Base-by-base conservation (phyloP, 257 asterid genomes). In the Nicotiana noctiflora region DNA sequence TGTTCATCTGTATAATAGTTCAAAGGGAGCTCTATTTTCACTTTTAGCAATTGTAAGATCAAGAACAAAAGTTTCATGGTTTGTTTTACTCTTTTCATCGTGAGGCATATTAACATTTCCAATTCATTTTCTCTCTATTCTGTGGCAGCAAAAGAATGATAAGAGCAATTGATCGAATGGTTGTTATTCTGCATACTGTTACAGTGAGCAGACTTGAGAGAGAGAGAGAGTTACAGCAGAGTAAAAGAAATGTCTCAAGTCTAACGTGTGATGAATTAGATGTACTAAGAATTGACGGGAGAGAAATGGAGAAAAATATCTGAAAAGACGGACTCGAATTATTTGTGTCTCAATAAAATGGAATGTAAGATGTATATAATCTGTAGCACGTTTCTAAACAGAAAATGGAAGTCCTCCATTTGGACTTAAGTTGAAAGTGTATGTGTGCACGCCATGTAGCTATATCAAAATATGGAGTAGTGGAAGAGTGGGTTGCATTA, bases 371-470 rank as follows among this genome's bases (percentile, higher is more conserved):
- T 23, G 23, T 49, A 72, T 23, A 46, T 49, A 18, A 46, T 72
- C 15, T 72, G 44, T 72, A 13, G 40, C 78, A 72, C 18, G 78
- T 23, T 49, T 13, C 25, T 49, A 37, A 72, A 72, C 51, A 1
- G 78, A 9, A 72, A 13, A 72, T 46, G 23, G 57, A 2, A 46
- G 77, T 46, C 37, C 46, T 21, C 23, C 49, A 19, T 12, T 10
- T 12, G 60, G 44, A 49, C 44, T 74, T 49, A 74, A 49, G 15
- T 72, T 46, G 23, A 74, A 49, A 49, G 12, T 14, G 25, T 23
- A 74, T 74, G 79, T 74, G 14, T 74, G 79, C 79, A 49, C 62
- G 17, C 61, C 79, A 49, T 74, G 9, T 49, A 10, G n/a, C 46
- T 40, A 8, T 40, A 40, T 40, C 10, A 8, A 40, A 40, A 40